Conservation (phyloP, 495 filamentous ascomycete species). For the Rhizodiscina lignyota region DNA sequence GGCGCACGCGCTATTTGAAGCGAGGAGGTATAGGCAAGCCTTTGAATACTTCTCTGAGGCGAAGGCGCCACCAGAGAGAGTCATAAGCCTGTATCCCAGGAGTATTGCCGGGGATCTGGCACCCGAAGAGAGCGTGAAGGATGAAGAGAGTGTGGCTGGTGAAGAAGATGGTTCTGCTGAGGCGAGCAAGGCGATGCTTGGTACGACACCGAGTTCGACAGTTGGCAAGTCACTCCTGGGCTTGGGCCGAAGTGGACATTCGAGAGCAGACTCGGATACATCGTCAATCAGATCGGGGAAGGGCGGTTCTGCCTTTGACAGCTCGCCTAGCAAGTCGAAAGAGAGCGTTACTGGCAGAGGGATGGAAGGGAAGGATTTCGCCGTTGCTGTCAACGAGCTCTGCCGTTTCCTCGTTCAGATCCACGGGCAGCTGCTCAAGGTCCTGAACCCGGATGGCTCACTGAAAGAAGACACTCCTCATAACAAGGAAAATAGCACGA, state of each 20-base stretch:
- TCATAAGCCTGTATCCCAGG: conserved; percentile 70
- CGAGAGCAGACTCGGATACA: conserved; percentile 38
- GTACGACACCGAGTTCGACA: conserved; percentile 19
- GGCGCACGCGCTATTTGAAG: conserved; percentile 65
- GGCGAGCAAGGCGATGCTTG: conserved; percentile 6
- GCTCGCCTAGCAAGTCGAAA: conserved; percentile 23
- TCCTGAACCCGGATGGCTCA: conserved; percentile 58
- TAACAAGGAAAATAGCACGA: conserved; percentile 27
- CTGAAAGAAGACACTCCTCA: conserved; percentile 38
- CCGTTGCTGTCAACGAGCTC: conserved; percentile 60
- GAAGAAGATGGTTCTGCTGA: conserved; percentile 23
- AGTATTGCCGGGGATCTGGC: conserved; percentile 65
- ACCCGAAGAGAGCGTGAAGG: conserved; percentile 11
- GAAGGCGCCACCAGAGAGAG: conserved; percentile 73
- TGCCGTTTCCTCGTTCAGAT: conserved; percentile 75
- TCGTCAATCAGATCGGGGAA: conserved; percentile 48
- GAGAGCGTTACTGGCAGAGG: conserved; percentile 5
- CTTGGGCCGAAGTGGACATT: conserved; percentile 34
- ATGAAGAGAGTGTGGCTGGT: conserved; percentile 33
- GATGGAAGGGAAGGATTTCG: conserved; percentile 62
- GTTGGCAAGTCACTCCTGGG: conserved; percentile 20
- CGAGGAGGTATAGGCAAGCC: conserved; percentile 72
- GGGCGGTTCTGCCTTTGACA: conserved; percentile 29
- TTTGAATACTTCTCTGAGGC: conserved; percentile 84
- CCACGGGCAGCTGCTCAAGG: conserved; percentile 62